A percentile compares a stretch with the other conserved stretches of the same genome.
Conservation (phyloP, 768 basidiomycete genomes). For the Russula griseocarnosa region DNA sequence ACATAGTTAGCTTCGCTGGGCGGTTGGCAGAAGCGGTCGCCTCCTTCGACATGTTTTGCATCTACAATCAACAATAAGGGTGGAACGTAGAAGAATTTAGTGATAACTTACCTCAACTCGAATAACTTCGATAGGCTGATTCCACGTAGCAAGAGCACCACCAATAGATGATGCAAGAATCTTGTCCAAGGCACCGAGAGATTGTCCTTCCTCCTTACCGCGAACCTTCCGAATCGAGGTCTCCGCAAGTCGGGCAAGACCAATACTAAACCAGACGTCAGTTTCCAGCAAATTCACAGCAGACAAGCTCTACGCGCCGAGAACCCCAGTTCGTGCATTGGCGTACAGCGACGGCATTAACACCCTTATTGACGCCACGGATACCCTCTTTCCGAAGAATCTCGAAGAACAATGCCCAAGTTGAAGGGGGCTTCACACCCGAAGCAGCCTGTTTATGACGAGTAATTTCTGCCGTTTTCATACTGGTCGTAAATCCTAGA, state of each 20-base stretch:
- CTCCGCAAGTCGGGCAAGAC: constrained; percentile 93
- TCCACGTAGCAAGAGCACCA: constrained; percentile 97
- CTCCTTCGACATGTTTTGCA: constrained; percentile 97
- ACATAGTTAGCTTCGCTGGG: constrained; percentile 86
- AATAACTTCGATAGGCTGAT: constrained; percentile 97
- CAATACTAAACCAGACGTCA: constrained; percentile 62
- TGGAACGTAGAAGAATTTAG: background rate
- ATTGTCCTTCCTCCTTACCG: constrained; percentile 76
- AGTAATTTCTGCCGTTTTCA: constrained; percentile 99
- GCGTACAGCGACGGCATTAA: constrained; percentile 89
- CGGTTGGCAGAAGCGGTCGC: constrained; percentile 62
- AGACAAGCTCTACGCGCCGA: constrained; percentile 48
- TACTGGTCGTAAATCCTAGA: constrained; percentile 95
- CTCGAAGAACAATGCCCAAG: constrained; percentile 91
- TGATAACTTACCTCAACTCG: constrained; percentile 76
- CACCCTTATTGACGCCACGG: constrained; percentile 97
- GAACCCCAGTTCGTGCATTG: constrained; percentile 95
- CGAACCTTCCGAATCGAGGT: constrained; percentile 66
- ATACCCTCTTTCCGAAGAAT: constrained; percentile 93
- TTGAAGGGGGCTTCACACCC: constrained; percentile 87
- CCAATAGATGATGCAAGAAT: constrained; percentile 84
- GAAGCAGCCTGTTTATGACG: constrained; percentile 85
- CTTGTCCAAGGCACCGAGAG: constrained; percentile 75
- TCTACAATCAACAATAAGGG: constrained; percentile 44
- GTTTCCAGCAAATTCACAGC: constrained; percentile 5